phyloP scores from a whole-genome alignment of 2,329 filamentous ascomycete species.

The Cladosporium colombiae region DNA sequence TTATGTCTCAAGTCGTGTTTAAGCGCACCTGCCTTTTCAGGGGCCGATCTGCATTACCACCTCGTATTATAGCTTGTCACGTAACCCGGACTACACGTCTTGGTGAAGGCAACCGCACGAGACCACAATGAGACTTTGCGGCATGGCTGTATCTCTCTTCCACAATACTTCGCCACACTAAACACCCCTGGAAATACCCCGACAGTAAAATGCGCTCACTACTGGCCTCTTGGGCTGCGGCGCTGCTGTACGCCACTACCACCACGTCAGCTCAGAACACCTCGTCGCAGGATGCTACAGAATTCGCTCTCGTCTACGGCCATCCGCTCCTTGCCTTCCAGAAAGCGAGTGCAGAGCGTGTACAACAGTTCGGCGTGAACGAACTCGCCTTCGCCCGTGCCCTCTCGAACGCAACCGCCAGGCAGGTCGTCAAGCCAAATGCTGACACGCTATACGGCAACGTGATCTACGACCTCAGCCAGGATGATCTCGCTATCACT shows the following conservation, averaged over 20 bases:
- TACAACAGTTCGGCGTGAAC: constrained; percentile 21
- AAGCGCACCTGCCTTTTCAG: not conserved
- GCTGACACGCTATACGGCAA: constrained; percentile 30
- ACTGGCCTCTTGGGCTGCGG: not conserved
- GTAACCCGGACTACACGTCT: constrained; percentile 7
- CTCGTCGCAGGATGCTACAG: constrained; percentile 24
- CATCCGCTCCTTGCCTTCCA: constrained; percentile 28
- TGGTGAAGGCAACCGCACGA: not conserved
- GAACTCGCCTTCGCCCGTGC: constrained; percentile 19
- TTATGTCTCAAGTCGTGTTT: constrained; percentile 10
- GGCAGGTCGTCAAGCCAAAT: constrained; percentile 29
- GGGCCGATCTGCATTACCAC: not conserved
- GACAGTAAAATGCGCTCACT: not conserved
- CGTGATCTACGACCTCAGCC: constrained; percentile 27
- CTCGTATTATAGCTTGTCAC: constrained; percentile 1
- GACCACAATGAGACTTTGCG: not conserved
- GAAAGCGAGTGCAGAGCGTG: constrained; percentile 15
- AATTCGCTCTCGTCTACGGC: constrained; percentile 28
- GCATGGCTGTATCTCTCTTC: not conserved
- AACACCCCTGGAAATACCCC: not conserved
- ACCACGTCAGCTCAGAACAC: constrained; percentile 8
- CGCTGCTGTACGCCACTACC: not conserved
- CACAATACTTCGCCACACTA: not conserved
- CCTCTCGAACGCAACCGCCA: constrained; percentile 19
- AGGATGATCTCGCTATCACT: constrained; percentile 24